Conservation (phyloP, 176 grass and related monocot species). For the Raddia distichophylla region DNA sequence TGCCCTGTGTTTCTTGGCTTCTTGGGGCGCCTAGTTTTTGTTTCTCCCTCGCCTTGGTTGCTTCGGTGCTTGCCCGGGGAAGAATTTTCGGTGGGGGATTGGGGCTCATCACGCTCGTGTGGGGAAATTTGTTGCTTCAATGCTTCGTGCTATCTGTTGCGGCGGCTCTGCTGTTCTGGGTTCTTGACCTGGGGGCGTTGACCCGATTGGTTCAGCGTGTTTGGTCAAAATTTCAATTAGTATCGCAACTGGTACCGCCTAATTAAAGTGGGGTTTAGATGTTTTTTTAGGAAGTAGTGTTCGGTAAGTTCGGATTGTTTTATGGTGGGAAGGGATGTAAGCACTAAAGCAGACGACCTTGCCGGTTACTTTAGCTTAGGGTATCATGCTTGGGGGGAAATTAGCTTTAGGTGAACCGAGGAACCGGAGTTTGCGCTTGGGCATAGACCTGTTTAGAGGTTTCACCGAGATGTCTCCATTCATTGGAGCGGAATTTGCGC, state of each 20-base stretch:
- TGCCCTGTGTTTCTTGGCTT: background rate
- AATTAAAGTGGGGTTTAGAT: background rate
- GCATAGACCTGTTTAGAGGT: background rate
- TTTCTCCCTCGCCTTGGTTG: background rate
- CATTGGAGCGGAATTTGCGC: background rate
- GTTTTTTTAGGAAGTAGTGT: background rate
- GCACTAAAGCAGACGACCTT: background rate
- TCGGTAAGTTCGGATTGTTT: background rate
- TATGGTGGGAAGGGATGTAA: slow-evolving; percentile 5
- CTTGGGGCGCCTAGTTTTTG: too few species aligned
- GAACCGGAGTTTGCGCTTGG: background rate
- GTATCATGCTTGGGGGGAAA: background rate
- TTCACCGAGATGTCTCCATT: background rate
- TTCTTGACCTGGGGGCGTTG: slow-evolving; percentile 40
- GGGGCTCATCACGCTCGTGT: background rate
- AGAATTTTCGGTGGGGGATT: background rate
- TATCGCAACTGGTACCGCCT: slow-evolving; percentile 9
- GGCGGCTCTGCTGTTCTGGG: background rate
- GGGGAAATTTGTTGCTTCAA: slow-evolving; percentile 13
- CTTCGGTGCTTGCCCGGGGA: background rate
- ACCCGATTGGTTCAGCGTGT: background rate
- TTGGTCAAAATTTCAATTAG: slow-evolving; percentile 1
- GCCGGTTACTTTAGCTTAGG: slow-evolving; percentile 17
- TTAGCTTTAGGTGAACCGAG: background rate
- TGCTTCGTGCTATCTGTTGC: background rate